phyloP scores from a whole-genome alignment of 139 green algal species.

The Marvania coccoides region DNA sequence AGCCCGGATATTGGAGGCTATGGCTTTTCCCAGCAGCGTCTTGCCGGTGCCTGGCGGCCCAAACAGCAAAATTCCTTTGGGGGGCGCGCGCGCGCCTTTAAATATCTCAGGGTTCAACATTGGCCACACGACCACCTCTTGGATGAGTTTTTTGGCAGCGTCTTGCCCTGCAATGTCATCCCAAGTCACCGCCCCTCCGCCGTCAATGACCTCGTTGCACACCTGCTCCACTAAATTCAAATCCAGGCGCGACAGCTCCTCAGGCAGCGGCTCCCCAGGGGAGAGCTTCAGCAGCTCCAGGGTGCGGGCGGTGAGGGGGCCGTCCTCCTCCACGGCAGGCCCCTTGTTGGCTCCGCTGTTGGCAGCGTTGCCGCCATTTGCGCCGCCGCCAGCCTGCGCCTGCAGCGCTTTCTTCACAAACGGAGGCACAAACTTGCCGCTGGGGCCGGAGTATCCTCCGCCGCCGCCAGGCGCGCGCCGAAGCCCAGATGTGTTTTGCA shows the following conservation, averaged over 20 bases:
- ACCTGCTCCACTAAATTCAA: conserved; percentile 57
- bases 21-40: conserved; percentile 92
- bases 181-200: conserved; percentile 34
- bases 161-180: conserved; percentile 72
- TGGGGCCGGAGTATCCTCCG: background rate
- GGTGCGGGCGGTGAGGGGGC: background rate
- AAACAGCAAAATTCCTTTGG: conserved; percentile 89
- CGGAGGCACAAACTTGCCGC: conserved; percentile 57
- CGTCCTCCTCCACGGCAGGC: conserved; percentile 48
- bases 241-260: conserved; percentile 53
- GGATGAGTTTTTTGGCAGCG: conserved; percentile 72
- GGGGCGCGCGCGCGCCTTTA: conserved; percentile 73
- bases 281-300: conserved; percentile 8
- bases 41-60: conserved; percentile 85
- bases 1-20: conserved; percentile 90
- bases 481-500: conserved; percentile 7
- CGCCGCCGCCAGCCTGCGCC: background rate
- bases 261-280: conserved; percentile 46
- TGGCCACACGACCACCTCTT: conserved; percentile 96
- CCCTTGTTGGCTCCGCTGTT: conserved; percentile 50
- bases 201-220: conserved; percentile 66
- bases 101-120: conserved; percentile 92
- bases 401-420: conserved; percentile 48
- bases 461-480: conserved; percentile 1
- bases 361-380: conserved; percentile 11